These are phyloP conservation scores for Breviolum minutum DNA, from an alignment of 73 alveolate genomes.

Conservation along the genomic window DNA sequence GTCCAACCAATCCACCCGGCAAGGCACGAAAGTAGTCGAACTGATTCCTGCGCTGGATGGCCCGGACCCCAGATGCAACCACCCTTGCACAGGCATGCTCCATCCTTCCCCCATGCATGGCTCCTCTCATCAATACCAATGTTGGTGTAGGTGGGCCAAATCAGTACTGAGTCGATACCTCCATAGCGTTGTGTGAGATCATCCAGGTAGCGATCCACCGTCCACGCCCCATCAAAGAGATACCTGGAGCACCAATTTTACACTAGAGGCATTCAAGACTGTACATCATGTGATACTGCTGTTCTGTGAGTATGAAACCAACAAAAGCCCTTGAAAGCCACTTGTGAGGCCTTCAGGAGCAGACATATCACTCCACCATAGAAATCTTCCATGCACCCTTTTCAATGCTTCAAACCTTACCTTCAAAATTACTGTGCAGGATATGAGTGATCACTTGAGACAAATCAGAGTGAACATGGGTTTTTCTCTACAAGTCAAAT, in stretches of 20 bases:
- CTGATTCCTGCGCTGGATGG: constrained; percentile 42
- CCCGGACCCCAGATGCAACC: background rate
- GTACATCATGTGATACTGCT: too few relatives aligned
- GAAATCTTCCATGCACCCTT: too few relatives aligned
- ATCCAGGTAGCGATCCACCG: constrained; percentile 63
- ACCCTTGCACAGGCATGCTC: background rate
- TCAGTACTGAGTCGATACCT: constrained; percentile 79
- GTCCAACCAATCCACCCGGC: constrained; percentile 46
- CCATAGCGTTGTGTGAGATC: constrained; percentile 74
- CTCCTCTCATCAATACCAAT: constrained; percentile 66
- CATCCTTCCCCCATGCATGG: background rate
- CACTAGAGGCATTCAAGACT: too few relatives aligned
- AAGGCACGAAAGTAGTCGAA: constrained; percentile 68
- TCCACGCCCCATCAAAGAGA: constrained; percentile 62
- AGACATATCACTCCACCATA: too few relatives aligned
- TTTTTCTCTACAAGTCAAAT: too few relatives aligned
- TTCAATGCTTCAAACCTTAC: too few relatives aligned
- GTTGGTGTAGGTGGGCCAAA: constrained; percentile 88
- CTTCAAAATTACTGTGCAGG: too few relatives aligned
- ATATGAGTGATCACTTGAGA: too few relatives aligned
- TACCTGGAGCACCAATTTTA: background rate
- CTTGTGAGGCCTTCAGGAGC: too few relatives aligned
- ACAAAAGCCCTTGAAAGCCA: background rate
- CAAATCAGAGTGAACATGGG: too few relatives aligned
- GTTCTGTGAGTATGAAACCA: background rate